Base-by-base conservation (phyloP, 2,329 filamentous ascomycete genomes). In the Penicillium oxalicum region DNA sequence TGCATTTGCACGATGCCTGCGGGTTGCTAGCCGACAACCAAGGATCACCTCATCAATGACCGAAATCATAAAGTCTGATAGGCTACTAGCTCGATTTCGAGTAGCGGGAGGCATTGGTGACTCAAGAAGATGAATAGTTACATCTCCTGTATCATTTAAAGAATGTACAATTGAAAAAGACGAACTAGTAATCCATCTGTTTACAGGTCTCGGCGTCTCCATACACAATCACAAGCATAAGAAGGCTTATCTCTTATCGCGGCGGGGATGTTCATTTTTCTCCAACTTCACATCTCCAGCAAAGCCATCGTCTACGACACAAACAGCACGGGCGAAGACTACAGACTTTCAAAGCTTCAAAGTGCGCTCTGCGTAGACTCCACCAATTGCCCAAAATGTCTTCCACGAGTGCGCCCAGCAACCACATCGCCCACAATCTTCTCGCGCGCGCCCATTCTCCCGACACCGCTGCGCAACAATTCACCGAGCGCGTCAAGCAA, bases 401-500 rank as follows among this genome's bases (percentile, higher is more conserved):
- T 9, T 51, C 52, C 26, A 49, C 52, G 6, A 52, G 60, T 25
- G 45, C 57, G 40, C 46, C 62, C 49, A 63, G 61, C 52, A 40
- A 65, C 4, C 65, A 75, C 56, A 70, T 80, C 8, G 83, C 81
- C 0, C 77, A 82, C 55, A 71, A 77, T 6, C 82, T 96, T 44
- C 84, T 97, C 45, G 71, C 78, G 5, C 84, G 87, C 60, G 89
- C 88, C 8, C 89, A 95, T 70, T 85, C 87, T 2, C 84, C 88
- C 26, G 78, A 86, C 55, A 83, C 80, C 49, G 81, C 84, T 47
- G 73, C 75, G 32, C 78, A 82, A 46, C 87, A 95, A 68, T 91
- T 86, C 75, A 77, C 78, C 53, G 88, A 95, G 55, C 90, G 90
- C 69, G 82, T 95, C 66, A 82, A 88, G 60, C 84, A 88, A 64